These are phyloP conservation scores for Phialophora verrucosa DNA, from an alignment of 2,329 filamentous ascomycete genomes.

Conservation along the genomic window DNA sequence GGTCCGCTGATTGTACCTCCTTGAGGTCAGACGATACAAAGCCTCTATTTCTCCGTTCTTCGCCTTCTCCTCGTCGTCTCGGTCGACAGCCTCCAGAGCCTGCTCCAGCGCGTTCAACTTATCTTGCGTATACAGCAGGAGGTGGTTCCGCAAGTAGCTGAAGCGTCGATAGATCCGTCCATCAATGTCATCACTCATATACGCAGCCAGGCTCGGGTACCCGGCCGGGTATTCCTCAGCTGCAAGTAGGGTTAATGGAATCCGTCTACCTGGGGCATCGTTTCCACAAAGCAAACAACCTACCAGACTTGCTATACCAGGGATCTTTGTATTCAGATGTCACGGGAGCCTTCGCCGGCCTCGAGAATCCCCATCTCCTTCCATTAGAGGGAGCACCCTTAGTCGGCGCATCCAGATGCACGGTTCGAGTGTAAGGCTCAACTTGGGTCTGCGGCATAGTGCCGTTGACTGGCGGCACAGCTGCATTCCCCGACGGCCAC, in stretches of 20 bases:
- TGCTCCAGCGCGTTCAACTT: conserved; percentile 3
- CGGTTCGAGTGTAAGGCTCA: neutral
- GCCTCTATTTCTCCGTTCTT: conserved; percentile 2
- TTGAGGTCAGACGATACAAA: conserved; percentile 1
- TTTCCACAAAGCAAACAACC: neutral
- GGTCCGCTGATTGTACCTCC: conserved; percentile 3
- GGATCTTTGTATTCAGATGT: neutral
- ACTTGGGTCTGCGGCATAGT: neutral
- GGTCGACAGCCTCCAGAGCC: neutral
- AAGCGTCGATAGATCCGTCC: conserved; percentile 5
- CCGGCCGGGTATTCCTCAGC: conserved; percentile 1
- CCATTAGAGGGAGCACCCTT: neutral
- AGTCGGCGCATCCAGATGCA: neutral
- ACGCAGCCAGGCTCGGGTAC: neutral
- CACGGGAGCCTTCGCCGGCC: neutral
- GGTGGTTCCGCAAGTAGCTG: conserved; percentile 5
- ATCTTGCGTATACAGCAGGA: conserved; percentile 2
- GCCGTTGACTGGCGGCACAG: neutral
- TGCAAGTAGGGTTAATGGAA: neutral
- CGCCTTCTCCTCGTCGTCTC: conserved; percentile 8
- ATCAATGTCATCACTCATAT: conserved; percentile 8
- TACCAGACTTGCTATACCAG: conserved; percentile 4
- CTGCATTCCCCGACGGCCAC: no score
- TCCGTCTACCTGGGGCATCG: neutral
- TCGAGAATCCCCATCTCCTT: neutral